These are phyloP conservation scores for Pedinophyceae sp. DNA, from an alignment of 139 green algal genomes.

Conservation along the genomic window DNA sequence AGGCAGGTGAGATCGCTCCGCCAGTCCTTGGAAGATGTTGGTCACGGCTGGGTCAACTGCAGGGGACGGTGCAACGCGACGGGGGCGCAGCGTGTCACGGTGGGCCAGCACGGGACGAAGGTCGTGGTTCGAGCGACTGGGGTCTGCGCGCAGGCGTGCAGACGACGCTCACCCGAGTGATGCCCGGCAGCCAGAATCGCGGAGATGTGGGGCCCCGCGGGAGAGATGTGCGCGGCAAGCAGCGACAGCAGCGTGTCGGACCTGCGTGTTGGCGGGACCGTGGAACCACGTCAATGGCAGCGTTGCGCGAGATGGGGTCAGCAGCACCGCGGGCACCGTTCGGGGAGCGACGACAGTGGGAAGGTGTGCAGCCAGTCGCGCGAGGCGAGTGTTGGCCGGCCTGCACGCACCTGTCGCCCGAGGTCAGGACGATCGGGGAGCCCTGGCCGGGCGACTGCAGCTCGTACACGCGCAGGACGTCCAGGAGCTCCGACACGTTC, in stretches of 20 bases:
- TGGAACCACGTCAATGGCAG: no score
- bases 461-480: not conserved
- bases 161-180: constrained; percentile 9
- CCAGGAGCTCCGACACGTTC: not conserved
- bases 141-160: no score
- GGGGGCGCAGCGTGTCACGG: no score
- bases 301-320: no score
- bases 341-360: constrained; percentile 5
- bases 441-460: not conserved
- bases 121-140: no score
- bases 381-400: constrained; percentile 32
- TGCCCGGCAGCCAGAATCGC: constrained; percentile 32
- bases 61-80: no score
- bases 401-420: constrained; percentile 25
- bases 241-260: constrained; percentile 27
- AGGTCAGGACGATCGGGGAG: constrained; percentile 22
- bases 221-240: constrained; percentile 16
- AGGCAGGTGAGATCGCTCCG: no score
- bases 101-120: no score
- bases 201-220: constrained; percentile 32
- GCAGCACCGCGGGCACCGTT: constrained; percentile 15
- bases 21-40: no score
- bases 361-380: constrained; percentile 9
- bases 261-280: no score
- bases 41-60: no score